These are phyloP conservation scores for Acorus gramineus DNA, from an alignment of 106 monocot genomes.

Conservation along the genomic window DNA sequence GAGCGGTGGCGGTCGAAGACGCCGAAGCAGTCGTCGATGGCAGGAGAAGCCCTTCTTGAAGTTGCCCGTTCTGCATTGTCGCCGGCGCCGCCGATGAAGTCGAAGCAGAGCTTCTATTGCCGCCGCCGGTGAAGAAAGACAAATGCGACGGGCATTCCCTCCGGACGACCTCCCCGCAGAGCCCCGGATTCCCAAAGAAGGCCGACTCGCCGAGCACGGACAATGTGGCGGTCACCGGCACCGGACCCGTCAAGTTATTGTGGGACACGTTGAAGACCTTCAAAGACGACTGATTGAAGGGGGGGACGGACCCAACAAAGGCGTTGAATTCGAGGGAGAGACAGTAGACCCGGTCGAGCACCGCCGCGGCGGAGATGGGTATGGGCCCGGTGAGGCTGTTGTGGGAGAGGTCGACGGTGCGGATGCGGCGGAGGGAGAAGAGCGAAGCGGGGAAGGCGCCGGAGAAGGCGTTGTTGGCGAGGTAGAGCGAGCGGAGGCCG, in stretches of 20 bases:
- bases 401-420: conserved; percentile 57
- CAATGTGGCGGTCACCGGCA: conserved; percentile 28
- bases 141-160: conserved; percentile 32
- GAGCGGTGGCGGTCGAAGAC: not conserved
- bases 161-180: conserved; percentile 53
- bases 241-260: conserved; percentile 51
- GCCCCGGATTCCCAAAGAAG: conserved; percentile 45
- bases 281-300: conserved; percentile 55
- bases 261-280: conserved; percentile 50
- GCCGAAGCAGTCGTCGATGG: conserved; percentile 12
- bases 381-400: conserved; percentile 45
- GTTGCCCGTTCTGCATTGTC: not conserved
- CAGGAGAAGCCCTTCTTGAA: conserved; percentile 8
- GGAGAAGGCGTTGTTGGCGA: conserved; percentile 44
- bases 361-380: conserved; percentile 8
- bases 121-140: conserved; percentile 28
- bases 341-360: conserved; percentile 31
- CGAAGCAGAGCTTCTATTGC: not conserved
- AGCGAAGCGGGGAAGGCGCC: conserved; percentile 53
- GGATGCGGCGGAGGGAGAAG: conserved; percentile 40
- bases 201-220: conserved; percentile 23
- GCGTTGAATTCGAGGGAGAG: conserved; percentile 47
- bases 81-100: conserved; percentile 15
- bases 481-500: conserved; percentile 69
- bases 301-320: conserved; percentile 49